Evolutionary conservation across 1,139 yeast genomes (phyloP).

Genomic region (Yamadazyma conglobata): DNA sequence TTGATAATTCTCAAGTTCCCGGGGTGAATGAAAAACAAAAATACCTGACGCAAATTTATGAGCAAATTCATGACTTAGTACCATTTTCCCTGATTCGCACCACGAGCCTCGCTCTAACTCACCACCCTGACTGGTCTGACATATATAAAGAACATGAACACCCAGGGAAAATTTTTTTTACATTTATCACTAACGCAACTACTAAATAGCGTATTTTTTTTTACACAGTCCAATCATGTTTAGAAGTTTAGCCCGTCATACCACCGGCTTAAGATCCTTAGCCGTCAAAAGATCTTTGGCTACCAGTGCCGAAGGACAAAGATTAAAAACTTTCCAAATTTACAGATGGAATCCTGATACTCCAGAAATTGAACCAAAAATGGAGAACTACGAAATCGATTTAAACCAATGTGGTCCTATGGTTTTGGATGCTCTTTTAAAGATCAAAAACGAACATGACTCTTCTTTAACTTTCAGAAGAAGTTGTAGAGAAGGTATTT

Average conservation of each 20-base stretch:
- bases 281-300: constrained; percentile 33
- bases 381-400: constrained; percentile 82
- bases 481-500: constrained; percentile 98
- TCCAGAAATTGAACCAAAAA: constrained; percentile 86
- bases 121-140: background rate
- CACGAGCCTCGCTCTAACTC: no score
- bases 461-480: constrained; percentile 94
- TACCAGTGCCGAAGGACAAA: constrained; percentile 42
- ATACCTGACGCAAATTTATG: background rate
- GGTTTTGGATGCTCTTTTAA: constrained; percentile 92
- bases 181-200: constrained; percentile 2
- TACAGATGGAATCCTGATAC: constrained; percentile 99
- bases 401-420: constrained; percentile 94
- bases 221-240: constrained; percentile 8
- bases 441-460: constrained; percentile 95
- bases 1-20: constrained; percentile 12
- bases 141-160: constrained; percentile 2
- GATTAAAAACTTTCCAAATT: constrained; percentile 80
- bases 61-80: constrained; percentile 1
- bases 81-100: no score
- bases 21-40: constrained; percentile 7
- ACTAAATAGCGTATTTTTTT: no score
- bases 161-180: constrained; percentile 3
- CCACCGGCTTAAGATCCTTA: constrained; percentile 3
- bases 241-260: constrained; percentile 8